A percentile compares a stretch with the other conserved stretches of the same genome.
Evolutionary conservation across 345 rosid species (phyloP).

Genomic region (Trapa incisa): DNA sequence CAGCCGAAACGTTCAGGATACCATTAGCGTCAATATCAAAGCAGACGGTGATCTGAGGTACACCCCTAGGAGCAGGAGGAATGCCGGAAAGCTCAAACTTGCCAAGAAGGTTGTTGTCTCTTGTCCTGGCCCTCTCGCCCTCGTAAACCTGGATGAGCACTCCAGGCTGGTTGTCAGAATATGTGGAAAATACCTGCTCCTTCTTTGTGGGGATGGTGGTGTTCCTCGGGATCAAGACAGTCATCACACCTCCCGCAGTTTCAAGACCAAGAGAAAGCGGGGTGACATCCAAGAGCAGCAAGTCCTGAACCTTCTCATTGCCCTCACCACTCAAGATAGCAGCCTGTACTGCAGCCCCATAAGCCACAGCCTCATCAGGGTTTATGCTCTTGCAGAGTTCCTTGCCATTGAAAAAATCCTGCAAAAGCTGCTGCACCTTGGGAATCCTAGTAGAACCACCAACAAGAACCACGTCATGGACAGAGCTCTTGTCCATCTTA

Average conservation of each 20-base stretch:
- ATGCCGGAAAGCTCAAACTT: conserved; percentile 69
- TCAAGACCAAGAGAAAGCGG: conserved; percentile 58
- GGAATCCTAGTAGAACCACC: conserved; percentile 67
- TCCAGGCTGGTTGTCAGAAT: conserved; percentile 62
- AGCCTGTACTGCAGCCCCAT: conserved; percentile 76
- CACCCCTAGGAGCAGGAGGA: conserved; percentile 75
- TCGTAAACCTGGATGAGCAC: conserved; percentile 65
- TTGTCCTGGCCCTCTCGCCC: conserved; percentile 67
- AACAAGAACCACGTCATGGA: conserved; percentile 62
- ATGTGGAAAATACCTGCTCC: conserved; percentile 65
- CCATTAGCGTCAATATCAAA: conserved; percentile 73
- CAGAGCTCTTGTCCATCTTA: conserved; percentile 51
- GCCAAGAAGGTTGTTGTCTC: conserved; percentile 60
- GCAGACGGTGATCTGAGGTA: conserved; percentile 67
- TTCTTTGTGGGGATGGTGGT: conserved; percentile 76
- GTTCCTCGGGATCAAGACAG: conserved; percentile 51
- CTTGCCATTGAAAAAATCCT: conserved; percentile 59
- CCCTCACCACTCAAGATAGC: conserved; percentile 73
- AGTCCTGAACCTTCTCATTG: conserved; percentile 64
- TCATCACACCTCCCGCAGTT: conserved; percentile 73
- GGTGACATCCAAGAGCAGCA: conserved; percentile 51
- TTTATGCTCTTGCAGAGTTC: conserved; percentile 69
- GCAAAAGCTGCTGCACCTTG: conserved; percentile 52
- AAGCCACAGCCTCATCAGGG: conserved; percentile 75
- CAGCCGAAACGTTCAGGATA: conserved; percentile 63